phyloP scores from a whole-genome alignment of 2,329 filamentous ascomycete species.

The Emericellopsis atlantica region DNA sequence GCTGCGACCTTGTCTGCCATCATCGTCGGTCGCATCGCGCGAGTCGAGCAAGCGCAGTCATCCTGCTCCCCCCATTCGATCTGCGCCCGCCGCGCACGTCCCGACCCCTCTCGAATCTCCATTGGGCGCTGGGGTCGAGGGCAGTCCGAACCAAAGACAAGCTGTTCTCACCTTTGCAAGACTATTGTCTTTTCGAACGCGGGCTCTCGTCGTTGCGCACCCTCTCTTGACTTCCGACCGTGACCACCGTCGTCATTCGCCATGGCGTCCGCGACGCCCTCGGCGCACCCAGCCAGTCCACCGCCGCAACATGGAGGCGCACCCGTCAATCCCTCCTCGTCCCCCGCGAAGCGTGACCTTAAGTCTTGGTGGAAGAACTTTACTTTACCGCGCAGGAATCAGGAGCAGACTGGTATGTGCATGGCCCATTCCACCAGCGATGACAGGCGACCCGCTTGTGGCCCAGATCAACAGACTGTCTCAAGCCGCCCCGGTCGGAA shows the following conservation, averaged over 20 bases:
- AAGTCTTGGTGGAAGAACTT: conserved; percentile 98
- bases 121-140: conserved; percentile 1
- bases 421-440: too few relatives aligned
- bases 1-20: neutral
- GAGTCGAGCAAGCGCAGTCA: neutral
- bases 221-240: neutral
- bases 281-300: conserved; percentile 17
- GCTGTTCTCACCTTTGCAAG: neutral
- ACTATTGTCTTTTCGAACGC: too few relatives aligned
- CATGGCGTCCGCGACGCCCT: conserved; percentile 23
- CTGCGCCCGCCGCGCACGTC: conserved; percentile 3
- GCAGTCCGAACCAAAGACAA: neutral
- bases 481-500: too few relatives aligned
- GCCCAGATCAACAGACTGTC: too few relatives aligned
- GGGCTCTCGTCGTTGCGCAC: neutral
- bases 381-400: conserved; percentile 52
- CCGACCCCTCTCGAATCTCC: conserved; percentile 3
- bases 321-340: conserved; percentile 42
- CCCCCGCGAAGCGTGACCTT: conserved; percentile 75
- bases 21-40: neutral
- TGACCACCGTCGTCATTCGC: neutral
- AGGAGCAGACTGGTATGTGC: conserved; percentile 39
- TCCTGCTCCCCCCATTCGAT: neutral
- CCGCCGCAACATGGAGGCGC: conserved; percentile 11
- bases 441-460: too few relatives aligned